Evolutionary conservation across 1,139 yeast genomes (phyloP).

Genomic region (Spencermartinsiella ligniputridi): DNA sequence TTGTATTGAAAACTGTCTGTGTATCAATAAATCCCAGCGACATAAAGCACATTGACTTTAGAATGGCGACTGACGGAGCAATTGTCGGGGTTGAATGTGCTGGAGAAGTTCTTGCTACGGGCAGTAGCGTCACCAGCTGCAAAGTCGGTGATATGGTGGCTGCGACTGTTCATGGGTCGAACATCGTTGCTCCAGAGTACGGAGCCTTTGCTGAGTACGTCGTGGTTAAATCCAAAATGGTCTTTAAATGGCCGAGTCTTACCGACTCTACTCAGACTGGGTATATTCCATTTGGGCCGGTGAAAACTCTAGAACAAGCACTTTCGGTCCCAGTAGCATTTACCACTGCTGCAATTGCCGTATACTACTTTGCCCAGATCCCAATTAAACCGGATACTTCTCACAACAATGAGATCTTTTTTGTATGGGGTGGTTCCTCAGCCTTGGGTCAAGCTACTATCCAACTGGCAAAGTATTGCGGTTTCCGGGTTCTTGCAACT

Average conservation of each 20-base stretch:
- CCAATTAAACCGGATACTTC: conserved; percentile 13
- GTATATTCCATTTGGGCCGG: conserved; percentile 35
- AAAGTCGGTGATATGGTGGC: conserved; percentile 52
- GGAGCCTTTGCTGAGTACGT: conserved; percentile 63
- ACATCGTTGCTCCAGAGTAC: conserved; percentile 33
- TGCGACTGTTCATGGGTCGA: conserved; percentile 50
- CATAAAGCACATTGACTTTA: conserved; percentile 53
- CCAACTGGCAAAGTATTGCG: conserved; percentile 49
- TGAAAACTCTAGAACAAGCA: conserved; percentile 57
- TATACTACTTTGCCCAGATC: conserved; percentile 17
- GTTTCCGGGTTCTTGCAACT: conserved; percentile 51
- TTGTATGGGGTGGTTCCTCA: conserved; percentile 63
- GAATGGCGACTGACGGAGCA: conserved; percentile 43
- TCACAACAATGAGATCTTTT: conserved; percentile 25
- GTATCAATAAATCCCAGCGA: conserved; percentile 71
- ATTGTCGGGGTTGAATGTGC: conserved; percentile 39
- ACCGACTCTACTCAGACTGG: neutral
- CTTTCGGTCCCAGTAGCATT: conserved; percentile 47
- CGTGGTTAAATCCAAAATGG: conserved; percentile 19
- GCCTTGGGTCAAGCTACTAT: conserved; percentile 54
- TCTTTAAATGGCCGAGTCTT: neutral
- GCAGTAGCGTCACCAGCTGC: conserved; percentile 48
- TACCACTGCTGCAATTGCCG: conserved; percentile 20
- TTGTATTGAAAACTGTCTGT: conserved; percentile 54
- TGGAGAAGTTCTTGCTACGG: conserved; percentile 57